Percentiles rank a stretch among this genome's conserved stretches.
These are phyloP conservation scores for Fermentozyma sake DNA, from an alignment of 1,139 yeast genomes.

Conservation along the genomic window DNA sequence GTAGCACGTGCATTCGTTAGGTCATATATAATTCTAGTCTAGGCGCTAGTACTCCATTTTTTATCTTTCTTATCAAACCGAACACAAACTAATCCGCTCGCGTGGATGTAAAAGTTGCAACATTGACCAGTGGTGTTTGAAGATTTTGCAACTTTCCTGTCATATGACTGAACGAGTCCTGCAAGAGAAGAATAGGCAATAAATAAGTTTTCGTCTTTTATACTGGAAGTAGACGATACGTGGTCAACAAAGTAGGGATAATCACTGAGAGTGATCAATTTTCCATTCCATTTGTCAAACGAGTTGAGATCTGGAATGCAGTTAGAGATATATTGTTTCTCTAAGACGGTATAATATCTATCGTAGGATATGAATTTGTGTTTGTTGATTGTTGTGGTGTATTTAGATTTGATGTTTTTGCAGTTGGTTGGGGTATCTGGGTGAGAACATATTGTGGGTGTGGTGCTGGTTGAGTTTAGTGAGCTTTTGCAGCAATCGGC, in stretches of 20 bases:
- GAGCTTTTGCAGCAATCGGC: slow-evolving; percentile 3
- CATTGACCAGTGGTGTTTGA: slow-evolving; percentile 11
- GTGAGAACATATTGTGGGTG: no score
- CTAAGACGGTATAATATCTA: slow-evolving; percentile 23
- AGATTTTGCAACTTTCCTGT: slow-evolving; percentile 5
- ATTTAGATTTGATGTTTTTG: no score
- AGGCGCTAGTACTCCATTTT: no score
- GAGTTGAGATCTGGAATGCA: slow-evolving; percentile 40
- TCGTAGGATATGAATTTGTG: slow-evolving; percentile 21
- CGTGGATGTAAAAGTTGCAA: slow-evolving; percentile 27
- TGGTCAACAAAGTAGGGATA: slow-evolving; percentile 17
- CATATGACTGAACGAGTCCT: slow-evolving; percentile 12
- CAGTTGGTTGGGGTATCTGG: no score
- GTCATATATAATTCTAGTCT: no score
- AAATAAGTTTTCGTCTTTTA: slow-evolving; percentile 14
- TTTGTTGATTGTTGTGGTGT: slow-evolving; percentile 12
- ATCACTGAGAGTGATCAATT: slow-evolving; percentile 28
- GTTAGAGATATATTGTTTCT: slow-evolving; percentile 34
- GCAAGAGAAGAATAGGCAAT: slow-evolving; percentile 15
- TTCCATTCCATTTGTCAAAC: slow-evolving; percentile 38
- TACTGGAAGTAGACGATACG: slow-evolving; percentile 3
- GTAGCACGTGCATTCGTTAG: no score
- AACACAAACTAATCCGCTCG: slow-evolving; percentile 31
- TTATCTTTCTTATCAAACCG: slow-evolving; percentile 1
- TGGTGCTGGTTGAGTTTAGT: no score